Percentiles rank a stretch among this genome's conserved stretches.
Conservation (phyloP, 2,329 filamentous ascomycete species). For the Alternaria longipes region DNA sequence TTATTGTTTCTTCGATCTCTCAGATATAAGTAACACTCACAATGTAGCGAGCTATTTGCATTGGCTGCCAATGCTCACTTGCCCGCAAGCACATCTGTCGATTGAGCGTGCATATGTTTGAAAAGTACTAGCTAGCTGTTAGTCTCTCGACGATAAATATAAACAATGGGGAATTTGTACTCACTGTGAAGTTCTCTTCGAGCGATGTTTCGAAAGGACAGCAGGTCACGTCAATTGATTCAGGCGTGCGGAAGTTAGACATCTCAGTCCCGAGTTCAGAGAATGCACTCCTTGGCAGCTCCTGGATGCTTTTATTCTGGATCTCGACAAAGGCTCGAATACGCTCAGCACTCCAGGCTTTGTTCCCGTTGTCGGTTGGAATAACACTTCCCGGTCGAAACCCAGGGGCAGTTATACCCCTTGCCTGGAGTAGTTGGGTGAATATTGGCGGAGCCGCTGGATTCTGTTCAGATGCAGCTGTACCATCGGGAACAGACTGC, state of each 20-base stretch:
- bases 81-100: constrained; percentile 10
- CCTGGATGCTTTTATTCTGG: background rate
- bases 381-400: background rate
- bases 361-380: background rate
- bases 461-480: constrained; percentile 1
- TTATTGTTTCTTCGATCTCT: background rate
- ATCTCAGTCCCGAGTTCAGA: constrained; percentile 8
- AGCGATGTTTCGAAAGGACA: constrained; percentile 14
- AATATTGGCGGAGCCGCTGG: constrained; percentile 1
- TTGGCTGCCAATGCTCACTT: constrained; percentile 3
- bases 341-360: constrained; percentile 12
- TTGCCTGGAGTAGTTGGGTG: background rate
- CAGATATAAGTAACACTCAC: background rate
- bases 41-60: constrained; percentile 7
- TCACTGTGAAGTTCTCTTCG: constrained; percentile 16
- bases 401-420: background rate
- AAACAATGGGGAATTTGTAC: background rate
- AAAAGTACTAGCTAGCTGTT: constrained; percentile 1
- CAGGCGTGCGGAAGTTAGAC: constrained; percentile 10
- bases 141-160: background rate
- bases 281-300: background rate
- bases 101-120: constrained; percentile 6
- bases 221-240: constrained; percentile 7
- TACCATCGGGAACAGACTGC: background rate
- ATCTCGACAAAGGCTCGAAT: constrained; percentile 9